Evolutionary conservation across 352 stramenopile genomes (phyloP).

Genomic region (Chrysophaeum taylorii): DNA sequence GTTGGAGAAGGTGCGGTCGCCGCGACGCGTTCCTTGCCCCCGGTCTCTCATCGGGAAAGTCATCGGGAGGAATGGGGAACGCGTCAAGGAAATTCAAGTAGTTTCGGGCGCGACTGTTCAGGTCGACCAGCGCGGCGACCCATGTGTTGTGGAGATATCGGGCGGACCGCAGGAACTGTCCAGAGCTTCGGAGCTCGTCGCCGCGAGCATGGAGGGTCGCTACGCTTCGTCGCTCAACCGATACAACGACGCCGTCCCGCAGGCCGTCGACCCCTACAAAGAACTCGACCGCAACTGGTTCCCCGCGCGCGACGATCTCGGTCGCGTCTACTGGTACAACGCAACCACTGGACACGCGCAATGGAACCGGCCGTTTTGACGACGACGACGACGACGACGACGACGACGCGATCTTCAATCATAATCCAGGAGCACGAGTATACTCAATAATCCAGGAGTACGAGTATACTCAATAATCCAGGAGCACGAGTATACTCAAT

Average conservation of each 20-base stretch:
- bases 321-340: slow-evolving; percentile 3
- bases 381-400: no score
- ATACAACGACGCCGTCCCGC: no score
- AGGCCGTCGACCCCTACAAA: slow-evolving; percentile 6
- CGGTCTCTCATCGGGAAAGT: background rate
- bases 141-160: background rate
- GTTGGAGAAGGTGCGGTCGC: background rate
- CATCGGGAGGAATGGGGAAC: background rate
- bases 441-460: no score
- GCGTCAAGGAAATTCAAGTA: background rate
- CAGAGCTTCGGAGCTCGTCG: no score
- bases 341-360: background rate
- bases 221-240: no score
- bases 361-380: no score
- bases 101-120: background rate
- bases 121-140: background rate
- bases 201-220: no score
- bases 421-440: no score
- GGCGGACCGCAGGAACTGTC: no score
- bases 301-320: background rate
- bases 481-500: no score
- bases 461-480: no score
- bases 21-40: background rate
- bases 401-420: no score
- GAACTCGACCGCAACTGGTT: background rate